Conservation (phyloP, 1,139 yeast genomes). For the Yamadazyma songkhlaensis region DNA sequence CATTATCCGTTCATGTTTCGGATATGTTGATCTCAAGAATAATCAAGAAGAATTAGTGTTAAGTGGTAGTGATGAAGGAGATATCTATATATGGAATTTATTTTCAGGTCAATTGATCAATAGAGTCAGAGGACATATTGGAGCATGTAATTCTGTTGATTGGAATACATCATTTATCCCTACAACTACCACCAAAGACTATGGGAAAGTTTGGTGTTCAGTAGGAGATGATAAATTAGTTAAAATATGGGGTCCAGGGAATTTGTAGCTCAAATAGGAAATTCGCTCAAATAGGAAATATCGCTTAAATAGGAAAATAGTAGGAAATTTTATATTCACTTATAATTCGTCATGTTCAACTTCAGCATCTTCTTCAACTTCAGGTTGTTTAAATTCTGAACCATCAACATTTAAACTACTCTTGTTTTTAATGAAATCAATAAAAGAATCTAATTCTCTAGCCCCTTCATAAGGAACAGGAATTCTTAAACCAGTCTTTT, state of each 20-base stretch:
- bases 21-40: constrained; percentile 39
- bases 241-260: constrained; percentile 58
- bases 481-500: constrained; percentile 48
- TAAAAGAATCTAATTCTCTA: constrained; percentile 73
- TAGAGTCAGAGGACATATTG: constrained; percentile 58
- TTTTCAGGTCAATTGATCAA: constrained; percentile 69
- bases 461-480: constrained; percentile 69
- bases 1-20: constrained; percentile 78
- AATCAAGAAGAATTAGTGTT: constrained; percentile 65
- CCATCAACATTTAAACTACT: constrained; percentile 64
- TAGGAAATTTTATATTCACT: background rate
- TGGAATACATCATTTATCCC: constrained; percentile 52
- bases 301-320: background rate
- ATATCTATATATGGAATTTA: constrained; percentile 78
- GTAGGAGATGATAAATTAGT: constrained; percentile 80
- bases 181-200: constrained; percentile 27
- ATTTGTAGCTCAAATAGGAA: constrained; percentile 9
- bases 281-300: constrained; percentile 2
- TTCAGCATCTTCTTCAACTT: constrained; percentile 21
- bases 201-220: constrained; percentile 65
- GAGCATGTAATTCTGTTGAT: constrained; percentile 70
- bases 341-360: constrained; percentile 40
- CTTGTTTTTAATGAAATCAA: constrained; percentile 63
- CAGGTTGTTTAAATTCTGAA: constrained; percentile 25
- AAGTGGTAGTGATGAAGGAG: constrained; percentile 84